phyloP scores from a whole-genome alignment of 2,329 filamentous ascomycete species.

The Neofusicoccum cordaticola region DNA sequence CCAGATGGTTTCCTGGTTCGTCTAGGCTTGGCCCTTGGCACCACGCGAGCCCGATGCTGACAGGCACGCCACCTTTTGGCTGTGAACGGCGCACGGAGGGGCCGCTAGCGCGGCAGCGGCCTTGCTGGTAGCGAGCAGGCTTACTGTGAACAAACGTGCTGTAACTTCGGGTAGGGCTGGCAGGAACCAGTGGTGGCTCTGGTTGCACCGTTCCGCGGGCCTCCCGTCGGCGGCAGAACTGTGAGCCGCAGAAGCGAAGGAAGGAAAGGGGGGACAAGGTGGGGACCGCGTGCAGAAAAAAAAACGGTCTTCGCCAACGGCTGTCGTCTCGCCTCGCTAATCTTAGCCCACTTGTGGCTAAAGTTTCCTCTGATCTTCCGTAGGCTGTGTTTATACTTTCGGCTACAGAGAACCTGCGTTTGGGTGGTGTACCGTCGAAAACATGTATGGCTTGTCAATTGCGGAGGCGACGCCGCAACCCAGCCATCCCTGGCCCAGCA shows the following conservation, averaged over 20 bases:
- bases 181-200: not conserved
- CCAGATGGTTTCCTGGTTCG: not conserved
- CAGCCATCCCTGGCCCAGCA: not conserved
- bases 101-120: not conserved
- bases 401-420: not conserved
- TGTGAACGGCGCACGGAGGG: conserved; percentile 1
- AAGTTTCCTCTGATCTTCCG: not conserved
- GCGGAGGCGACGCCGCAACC: not conserved
- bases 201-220: not conserved
- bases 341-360: not conserved
- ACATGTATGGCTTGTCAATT: not conserved
- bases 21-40: not conserved
- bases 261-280: not conserved
- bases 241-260: conserved; percentile 2
- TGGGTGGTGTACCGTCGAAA: not conserved
- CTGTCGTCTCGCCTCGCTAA: not conserved
- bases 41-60: conserved; percentile 4
- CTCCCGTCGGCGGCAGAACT: not conserved
- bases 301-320: conserved; percentile 5
- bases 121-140: not conserved
- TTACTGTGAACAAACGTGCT: conserved; percentile 2
- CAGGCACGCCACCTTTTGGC: conserved; percentile 11
- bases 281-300: conserved; percentile 1
- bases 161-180: conserved; percentile 11
- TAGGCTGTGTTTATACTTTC: not conserved